Percentiles rank a stretch among this genome's conserved stretches.
Evolutionary conservation across 176 grass and related monocot genomes (phyloP).

Genomic region (Chloris gayana): DNA sequence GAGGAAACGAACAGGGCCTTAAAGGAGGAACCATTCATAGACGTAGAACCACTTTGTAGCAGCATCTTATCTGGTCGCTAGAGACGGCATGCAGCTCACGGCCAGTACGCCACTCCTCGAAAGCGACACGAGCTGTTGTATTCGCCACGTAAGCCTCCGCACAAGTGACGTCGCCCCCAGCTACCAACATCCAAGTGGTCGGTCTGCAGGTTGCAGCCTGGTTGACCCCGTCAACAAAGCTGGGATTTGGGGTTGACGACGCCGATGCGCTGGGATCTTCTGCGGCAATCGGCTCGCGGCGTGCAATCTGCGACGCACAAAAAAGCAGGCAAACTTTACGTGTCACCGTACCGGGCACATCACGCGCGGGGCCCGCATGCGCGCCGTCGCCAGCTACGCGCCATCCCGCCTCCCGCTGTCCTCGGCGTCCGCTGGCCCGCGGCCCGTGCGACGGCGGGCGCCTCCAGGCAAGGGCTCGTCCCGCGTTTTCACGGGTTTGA

Average conservation of each 20-base stretch:
- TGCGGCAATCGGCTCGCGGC: not conserved
- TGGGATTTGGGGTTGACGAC: not conserved
- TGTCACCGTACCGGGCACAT: not conserved
- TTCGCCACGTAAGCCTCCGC: not conserved
- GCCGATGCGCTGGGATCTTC: not conserved
- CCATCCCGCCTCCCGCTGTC: slow-evolving; percentile 18
- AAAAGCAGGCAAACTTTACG: not conserved
- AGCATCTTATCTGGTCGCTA: not conserved
- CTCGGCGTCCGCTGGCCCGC: not conserved
- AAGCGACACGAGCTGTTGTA: not conserved
- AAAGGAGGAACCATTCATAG: not conserved
- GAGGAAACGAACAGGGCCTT: too few species aligned
- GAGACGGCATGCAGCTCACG: not conserved
- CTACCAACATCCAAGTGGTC: not conserved
- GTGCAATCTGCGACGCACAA: not conserved
- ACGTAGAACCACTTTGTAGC: not conserved
- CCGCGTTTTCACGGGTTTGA: not conserved
- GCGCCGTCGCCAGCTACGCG: slow-evolving; percentile 8
- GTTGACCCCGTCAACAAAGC: not conserved
- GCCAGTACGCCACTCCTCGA: not conserved
- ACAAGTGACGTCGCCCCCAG: not conserved
- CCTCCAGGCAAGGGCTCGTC: not conserved
- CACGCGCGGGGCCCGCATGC: not conserved
- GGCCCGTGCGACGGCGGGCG: not conserved
- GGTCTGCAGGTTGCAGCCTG: not conserved